Conservation (phyloP, 2,329 filamentous ascomycete species). For the Parafenestella ontariensis region DNA sequence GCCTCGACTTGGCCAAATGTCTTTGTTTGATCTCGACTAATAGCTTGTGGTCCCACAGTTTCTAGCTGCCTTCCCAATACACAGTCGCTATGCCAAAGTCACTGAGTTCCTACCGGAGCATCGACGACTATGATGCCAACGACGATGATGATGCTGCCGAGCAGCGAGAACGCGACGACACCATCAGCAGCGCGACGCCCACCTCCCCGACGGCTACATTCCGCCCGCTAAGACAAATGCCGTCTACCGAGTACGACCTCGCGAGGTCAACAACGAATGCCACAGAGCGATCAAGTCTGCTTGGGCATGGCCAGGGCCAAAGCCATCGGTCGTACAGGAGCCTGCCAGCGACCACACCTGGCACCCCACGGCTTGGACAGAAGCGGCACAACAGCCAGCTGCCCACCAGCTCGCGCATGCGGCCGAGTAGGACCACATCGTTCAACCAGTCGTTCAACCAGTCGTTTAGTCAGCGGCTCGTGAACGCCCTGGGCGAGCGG, state of each 20-base stretch:
- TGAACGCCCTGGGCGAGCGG: slow-evolving; percentile 62
- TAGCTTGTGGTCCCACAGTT: slow-evolving; percentile 9
- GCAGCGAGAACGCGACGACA: slow-evolving; percentile 39
- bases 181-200: slow-evolving; percentile 42
- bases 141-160: slow-evolving; percentile 44
- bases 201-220: slow-evolving; percentile 43
- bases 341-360: slow-evolving; percentile 48
- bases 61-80: slow-evolving; percentile 8
- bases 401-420: slow-evolving; percentile 39
- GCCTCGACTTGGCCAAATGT: slow-evolving; percentile 16
- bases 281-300: slow-evolving; percentile 58
- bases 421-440: slow-evolving; percentile 42
- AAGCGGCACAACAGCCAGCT: slow-evolving; percentile 48
- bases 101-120: slow-evolving; percentile 44
- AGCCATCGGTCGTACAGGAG: slow-evolving; percentile 52
- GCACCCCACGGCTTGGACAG: slow-evolving; percentile 51
- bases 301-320: slow-evolving; percentile 48
- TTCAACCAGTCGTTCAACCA: slow-evolving; percentile 43
- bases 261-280: slow-evolving; percentile 38
- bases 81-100: slow-evolving; percentile 44
- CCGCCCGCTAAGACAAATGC: slow-evolving; percentile 36
- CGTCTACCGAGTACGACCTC: slow-evolving; percentile 47
- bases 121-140: slow-evolving; percentile 44
- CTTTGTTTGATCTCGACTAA: slow-evolving; percentile 18
- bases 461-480: slow-evolving; percentile 58